A percentile compares a stretch with the other conserved stretches of the same genome.
Evolutionary conservation across 805 yeast genomes (phyloP).

Genomic region (Yarrowia alimentaria): DNA sequence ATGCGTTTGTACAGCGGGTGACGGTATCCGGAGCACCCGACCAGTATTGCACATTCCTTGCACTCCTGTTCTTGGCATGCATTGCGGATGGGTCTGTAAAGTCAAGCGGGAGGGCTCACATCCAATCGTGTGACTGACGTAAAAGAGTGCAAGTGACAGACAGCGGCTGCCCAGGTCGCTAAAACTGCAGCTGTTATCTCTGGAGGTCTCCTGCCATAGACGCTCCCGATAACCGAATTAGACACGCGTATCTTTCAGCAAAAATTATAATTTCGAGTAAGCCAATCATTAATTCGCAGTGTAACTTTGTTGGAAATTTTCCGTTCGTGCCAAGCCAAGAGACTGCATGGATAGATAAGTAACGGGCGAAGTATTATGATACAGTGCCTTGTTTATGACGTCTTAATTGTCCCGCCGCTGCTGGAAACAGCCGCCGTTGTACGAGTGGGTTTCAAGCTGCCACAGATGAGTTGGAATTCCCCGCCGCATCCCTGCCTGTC

Average conservation of each 20-base stretch:
- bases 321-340: constrained; percentile 15
- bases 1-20: not conserved
- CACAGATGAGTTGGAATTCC: no score
- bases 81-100: constrained; percentile 13
- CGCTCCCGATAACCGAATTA: constrained; percentile 11
- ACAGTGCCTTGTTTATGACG: no score
- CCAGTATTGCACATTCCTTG: constrained; percentile 4
- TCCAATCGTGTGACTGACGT: no score
- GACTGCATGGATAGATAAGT: constrained; percentile 14
- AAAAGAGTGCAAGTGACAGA: no score
- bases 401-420: no score
- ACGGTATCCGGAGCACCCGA: not conserved
- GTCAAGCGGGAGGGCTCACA: no score
- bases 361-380: constrained; percentile 20
- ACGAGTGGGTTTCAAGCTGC: no score
- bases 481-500: no score
- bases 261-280: constrained; percentile 1
- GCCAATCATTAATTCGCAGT: constrained; percentile 15
- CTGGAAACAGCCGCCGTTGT: no score
- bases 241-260: not conserved
- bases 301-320: constrained; percentile 17
- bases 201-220: no score
- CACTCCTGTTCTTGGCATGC: not conserved
- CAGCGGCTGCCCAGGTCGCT: no score
- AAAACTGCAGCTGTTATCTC: not conserved